phyloP scores from a whole-genome alignment of 148 eudicot genomes.

The Rhododendron kiyosumense region DNA sequence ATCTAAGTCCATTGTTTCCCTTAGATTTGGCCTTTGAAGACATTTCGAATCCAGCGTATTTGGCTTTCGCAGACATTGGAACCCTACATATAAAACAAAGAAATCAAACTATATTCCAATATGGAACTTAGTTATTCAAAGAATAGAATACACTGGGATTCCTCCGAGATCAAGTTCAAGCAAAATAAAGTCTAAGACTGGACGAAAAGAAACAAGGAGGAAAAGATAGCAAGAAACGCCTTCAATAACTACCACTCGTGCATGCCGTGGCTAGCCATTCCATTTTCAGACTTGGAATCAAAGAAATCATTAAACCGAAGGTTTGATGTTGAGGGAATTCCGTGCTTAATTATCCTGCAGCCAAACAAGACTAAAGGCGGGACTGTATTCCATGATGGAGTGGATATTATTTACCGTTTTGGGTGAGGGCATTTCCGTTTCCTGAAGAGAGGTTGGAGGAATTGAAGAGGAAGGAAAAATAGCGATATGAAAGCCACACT shows the following conservation, averaged over 20 bases:
- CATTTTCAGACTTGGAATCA: slow-evolving; percentile 54
- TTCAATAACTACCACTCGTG: slow-evolving; percentile 36
- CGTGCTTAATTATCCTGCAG: slow-evolving; percentile 50
- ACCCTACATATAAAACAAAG: too few relatives aligned
- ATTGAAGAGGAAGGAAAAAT: slow-evolving; percentile 37
- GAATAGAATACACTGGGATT: too few relatives aligned
- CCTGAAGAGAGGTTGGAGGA: slow-evolving; percentile 44
- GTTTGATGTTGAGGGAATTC: slow-evolving; percentile 61
- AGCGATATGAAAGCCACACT: slow-evolving; percentile 51
- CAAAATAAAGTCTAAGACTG: too few relatives aligned
- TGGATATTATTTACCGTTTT: slow-evolving; percentile 48
- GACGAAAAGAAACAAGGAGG: too few relatives aligned
- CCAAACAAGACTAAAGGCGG: slow-evolving; percentile 22
- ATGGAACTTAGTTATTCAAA: too few relatives aligned
- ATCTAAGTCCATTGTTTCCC: too few relatives aligned
- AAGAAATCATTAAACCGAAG: slow-evolving; percentile 36
- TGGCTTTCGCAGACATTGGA: too few relatives aligned
- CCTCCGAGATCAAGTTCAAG: too few relatives aligned
- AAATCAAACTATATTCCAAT: too few relatives aligned
- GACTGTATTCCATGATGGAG: slow-evolving; percentile 33
- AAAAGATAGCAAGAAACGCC: slow-evolving; percentile 15
- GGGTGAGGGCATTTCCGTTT: slow-evolving; percentile 59
- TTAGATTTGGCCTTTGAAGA: too few relatives aligned
- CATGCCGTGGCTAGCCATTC: slow-evolving; percentile 77
- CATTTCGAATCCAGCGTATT: too few relatives aligned